phyloP scores from a whole-genome alignment of 2,329 filamentous ascomycete species.

The Venturia pyrina region DNA sequence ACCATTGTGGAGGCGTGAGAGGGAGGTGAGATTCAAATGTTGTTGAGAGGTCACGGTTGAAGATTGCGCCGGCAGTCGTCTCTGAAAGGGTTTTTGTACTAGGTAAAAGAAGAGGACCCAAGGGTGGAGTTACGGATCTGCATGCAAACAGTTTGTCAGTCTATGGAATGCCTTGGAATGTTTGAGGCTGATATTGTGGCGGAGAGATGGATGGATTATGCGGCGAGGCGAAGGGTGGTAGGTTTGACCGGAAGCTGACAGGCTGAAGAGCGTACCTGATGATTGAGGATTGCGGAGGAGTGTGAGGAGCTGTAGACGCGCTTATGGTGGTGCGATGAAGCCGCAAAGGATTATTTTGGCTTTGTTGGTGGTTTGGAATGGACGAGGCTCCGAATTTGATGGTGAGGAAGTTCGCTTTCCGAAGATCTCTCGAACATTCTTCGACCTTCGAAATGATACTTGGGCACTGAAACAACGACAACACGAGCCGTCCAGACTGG shows the following conservation, averaged over 20 bases:
- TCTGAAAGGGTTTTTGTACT: not conserved
- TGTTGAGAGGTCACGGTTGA: not conserved
- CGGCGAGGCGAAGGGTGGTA: not conserved
- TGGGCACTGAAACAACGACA: not conserved
- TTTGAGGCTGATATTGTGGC: not conserved
- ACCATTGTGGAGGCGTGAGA: slow-evolving; percentile 48
- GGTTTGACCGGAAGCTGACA: not conserved
- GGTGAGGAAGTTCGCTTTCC: not conserved
- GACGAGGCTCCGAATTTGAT: not conserved
- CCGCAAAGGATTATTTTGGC: not conserved
- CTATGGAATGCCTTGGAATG: not conserved
- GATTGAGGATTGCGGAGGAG: not conserved
- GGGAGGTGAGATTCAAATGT: not conserved
- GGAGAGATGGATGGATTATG: not conserved
- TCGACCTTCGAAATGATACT: not conserved
- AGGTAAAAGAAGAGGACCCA: not conserved
- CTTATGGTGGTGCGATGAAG: not conserved
- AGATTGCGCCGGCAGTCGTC: not conserved
- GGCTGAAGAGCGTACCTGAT: not conserved
- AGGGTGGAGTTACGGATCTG: not conserved
- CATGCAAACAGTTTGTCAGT: slow-evolving; percentile 2
- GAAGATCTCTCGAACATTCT: not conserved
- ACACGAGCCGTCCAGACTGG: too few relatives aligned
- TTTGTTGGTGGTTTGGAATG: not conserved
- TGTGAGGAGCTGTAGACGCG: not conserved